Evolutionary conservation across 2,329 filamentous ascomycete species (phyloP).

Genomic region (Clonostachys byssicola): DNA sequence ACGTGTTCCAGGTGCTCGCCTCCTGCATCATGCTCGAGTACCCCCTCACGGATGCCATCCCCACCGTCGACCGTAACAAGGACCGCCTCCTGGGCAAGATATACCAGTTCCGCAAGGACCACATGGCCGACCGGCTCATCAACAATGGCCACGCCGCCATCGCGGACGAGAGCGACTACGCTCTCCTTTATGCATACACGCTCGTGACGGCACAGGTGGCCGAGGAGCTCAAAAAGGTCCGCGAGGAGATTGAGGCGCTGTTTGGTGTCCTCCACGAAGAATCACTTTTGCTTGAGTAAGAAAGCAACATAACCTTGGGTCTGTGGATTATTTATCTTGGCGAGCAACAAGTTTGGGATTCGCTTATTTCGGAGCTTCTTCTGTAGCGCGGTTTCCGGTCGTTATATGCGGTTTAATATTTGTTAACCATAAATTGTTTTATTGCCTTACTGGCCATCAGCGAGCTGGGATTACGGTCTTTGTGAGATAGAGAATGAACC

Average conservation of each 20-base stretch:
- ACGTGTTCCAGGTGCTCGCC: conserved; percentile 81
- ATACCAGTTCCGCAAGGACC: conserved; percentile 77
- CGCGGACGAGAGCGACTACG: conserved; percentile 77
- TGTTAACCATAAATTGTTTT: not conserved
- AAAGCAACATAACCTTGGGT: not conserved
- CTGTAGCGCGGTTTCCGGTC: too few relatives aligned
- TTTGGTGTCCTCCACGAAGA: conserved; percentile 62
- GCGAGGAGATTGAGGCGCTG: conserved; percentile 56
- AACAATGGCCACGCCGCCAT: conserved; percentile 9
- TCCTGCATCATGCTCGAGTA: conserved; percentile 94
- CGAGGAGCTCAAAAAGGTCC: conserved; percentile 57
- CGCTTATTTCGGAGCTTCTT: too few relatives aligned
- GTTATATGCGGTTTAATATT: too few relatives aligned
- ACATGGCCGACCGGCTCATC: conserved; percentile 28
- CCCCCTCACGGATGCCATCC: conserved; percentile 83
- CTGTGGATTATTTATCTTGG: not conserved
- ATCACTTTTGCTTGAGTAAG: conserved; percentile 49
- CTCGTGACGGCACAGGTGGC: conserved; percentile 64
- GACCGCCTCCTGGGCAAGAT: conserved; percentile 84
- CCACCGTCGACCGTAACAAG: conserved; percentile 74
- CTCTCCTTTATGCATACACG: conserved; percentile 87
- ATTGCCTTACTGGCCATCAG: not conserved
- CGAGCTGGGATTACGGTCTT: too few relatives aligned
- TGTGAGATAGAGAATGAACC: too few relatives aligned
- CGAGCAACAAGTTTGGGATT: too few relatives aligned